Base-by-base conservation (phyloP, 2,329 filamentous ascomycete genomes). In the Aspergillus hiratsukae region DNA sequence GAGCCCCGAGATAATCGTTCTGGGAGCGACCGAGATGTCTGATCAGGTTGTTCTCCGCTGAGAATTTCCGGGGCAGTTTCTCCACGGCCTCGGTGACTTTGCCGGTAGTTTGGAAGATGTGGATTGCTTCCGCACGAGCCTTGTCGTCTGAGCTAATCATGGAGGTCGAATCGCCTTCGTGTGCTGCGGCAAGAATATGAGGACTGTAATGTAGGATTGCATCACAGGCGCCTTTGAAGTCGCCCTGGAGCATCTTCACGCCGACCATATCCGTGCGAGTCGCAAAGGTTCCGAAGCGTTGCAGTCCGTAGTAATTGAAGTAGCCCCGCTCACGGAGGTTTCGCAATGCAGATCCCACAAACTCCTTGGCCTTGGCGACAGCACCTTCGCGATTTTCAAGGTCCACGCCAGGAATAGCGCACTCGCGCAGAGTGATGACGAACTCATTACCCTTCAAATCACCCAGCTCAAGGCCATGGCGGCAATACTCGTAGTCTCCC, bases 261-360 rank as follows among this genome's bases (percentile, higher is more conserved):
- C 94, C 94, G 51, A 97, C 80, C 43, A 87, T 83, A 67, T 97
- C 91, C 0, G 94, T 99, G 35, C 91, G 89, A 11, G 90, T 88
- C 28, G 85, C 79, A 72, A 94, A 93, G 0, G 91, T 93, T 28
- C 94, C 94, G 66, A 99, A 99, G 25, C 94, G 87, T 75, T 99
- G 94, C n/a, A 97, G 85, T 8, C 94, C 94, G 69, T 92, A 99
- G 77, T 97, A 99, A 75, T 99, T 99, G 75, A 99, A 87, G 79
- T 95, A 99, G 2, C 94, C 94, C 48, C 87, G 82, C 46, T 85
- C 76, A 54, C 82, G 79, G 63, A 97, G 84, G 60, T 87, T 84
- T 45, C 82, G 77, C 51, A 96, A 77, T 1, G 90, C 67, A 81
- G 59, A 79, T 68, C 59, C 81, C 69, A 59, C 90, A 52, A 73